Evolutionary conservation across 106 monocot genomes (phyloP), one percentile per base, ranked within the genome.

Genomic region (Posidonia australis): DNA sequence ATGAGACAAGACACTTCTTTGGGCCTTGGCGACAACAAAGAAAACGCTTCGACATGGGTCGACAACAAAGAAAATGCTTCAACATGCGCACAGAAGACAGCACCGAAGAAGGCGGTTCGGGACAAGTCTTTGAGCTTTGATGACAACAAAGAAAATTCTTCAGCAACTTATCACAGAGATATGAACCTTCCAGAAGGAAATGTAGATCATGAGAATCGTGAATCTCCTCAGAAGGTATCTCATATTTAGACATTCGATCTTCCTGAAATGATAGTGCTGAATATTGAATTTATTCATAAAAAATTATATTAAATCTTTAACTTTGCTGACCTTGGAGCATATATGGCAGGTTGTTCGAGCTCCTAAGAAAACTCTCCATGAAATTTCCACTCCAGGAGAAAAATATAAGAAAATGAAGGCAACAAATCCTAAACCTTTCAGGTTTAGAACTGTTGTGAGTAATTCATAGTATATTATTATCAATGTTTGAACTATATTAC

Each of bases 371-470:
- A 45, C 44, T 44, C 21, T 21, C 10, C 41, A 63, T 44, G 62
- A 13, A 44, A 42, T 42, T 44, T 31, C 62, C 0, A 9, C 21
- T 42, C 42, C 5, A 11, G 29, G 62, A 14, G n/a, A 17, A 29
- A 23, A 19, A 21, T 19, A 22, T 44, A 47, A 47, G 46, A 66
- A 66, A 46, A 64, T 68, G 42, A 75, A 75, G 44, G 46, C 79
- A 20, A 91, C 90, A 36, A 81, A 81, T 44, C 90, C 86, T 7
- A 86, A 79, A 69, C 90, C 90, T 51, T 91, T 91, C 65, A 70
- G 86, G 66, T 74, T 91, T n/a, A 81, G 90, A 84, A 86, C 86
- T 22, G 81, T 84, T 67, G 90, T 91, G 49, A 75, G 86, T 70
- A 7, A 58, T 30, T 58, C 24, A 1, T 28, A 30, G 12, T 41